Base-by-base conservation (phyloP, 768 basidiomycete species). In the Trametes maxima region DNA sequence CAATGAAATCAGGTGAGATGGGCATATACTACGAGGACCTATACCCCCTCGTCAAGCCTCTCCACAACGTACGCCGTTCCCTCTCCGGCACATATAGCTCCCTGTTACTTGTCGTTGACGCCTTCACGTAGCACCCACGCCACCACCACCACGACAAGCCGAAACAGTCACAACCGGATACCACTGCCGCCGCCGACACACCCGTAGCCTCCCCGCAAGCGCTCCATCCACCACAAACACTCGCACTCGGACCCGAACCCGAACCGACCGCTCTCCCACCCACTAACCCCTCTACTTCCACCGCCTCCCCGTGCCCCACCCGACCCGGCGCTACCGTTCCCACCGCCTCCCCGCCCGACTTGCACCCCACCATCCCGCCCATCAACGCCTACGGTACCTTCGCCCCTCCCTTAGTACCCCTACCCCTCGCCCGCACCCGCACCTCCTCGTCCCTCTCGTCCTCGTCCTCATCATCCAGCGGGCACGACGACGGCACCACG, bases 21-120 rank as follows among this genome's bases (percentile, higher is more conserved):
- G 85, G 85, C 0, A 83, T 85, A 33, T 85, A 84, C 62, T 86
- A 84, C 63, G 81, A 85, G 62, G 86, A 88, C 64, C 73, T 88
- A 1, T 87, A 85, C 63, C 78, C 78, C 42, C 74, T 86, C 3
- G 76, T 87, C 42, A 75, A 77, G 24, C 84, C 86, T 1, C 75
- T 87, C 16, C 86, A 86, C 66, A 76, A 81, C 24, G 83, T 85
- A 59, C 48, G 77, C 19, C 19, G 1, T 65, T 22, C 7, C 10
- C 16, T 49, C 40, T 42, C 4, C 40, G 6, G 17, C 3, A 14
- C 13, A 22, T 14, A 10, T 33, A 45, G 21, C 19, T 4, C 17
- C 44, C 44, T 33, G 13, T 43, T 10, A 4, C 58, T 24, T 28
- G 28, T 40, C 46, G 13, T 22, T 17, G 1, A 45, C 39, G 12